phyloP scores from a whole-genome alignment of 148 eudicot genomes.

The Spergularia bocconei region DNA sequence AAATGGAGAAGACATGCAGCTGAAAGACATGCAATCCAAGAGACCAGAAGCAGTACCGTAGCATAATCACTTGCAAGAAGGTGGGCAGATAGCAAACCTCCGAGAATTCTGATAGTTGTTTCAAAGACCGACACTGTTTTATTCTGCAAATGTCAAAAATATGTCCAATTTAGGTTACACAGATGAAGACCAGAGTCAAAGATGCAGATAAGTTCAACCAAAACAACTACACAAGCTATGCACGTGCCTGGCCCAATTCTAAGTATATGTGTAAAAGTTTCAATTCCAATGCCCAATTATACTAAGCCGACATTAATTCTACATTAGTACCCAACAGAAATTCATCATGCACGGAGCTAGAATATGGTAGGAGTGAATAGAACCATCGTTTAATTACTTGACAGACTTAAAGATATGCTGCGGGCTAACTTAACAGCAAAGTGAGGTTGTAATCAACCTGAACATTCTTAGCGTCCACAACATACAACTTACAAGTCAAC shows the following conservation, averaged over 20 bases:
- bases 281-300: background rate
- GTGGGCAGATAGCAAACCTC: slow-evolving; percentile 98
- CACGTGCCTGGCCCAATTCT: background rate
- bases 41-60: slow-evolving; percentile 58
- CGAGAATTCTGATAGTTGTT: slow-evolving; percentile 91
- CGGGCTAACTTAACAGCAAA: background rate
- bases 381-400: background rate
- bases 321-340: background rate
- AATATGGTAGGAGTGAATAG: background rate
- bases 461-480: background rate
- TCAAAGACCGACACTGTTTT: slow-evolving; percentile 98
- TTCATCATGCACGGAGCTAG: background rate
- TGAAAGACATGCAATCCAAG: background rate
- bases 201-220: background rate
- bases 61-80: slow-evolving; percentile 98
- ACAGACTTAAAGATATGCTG: background rate
- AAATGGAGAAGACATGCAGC: background rate
- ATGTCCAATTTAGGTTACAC: slow-evolving; percentile 1
- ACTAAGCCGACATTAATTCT: slow-evolving; percentile 1
- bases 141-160: slow-evolving; percentile 59
- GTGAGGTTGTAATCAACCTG: background rate
- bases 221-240: background rate
- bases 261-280: background rate
- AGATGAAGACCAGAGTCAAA: slow-evolving; percentile 8
- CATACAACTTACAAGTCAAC: background rate